phyloP scores from a whole-genome alignment of 495 filamentous ascomycete genomes.

The Elasticomyces elasticus region DNA sequence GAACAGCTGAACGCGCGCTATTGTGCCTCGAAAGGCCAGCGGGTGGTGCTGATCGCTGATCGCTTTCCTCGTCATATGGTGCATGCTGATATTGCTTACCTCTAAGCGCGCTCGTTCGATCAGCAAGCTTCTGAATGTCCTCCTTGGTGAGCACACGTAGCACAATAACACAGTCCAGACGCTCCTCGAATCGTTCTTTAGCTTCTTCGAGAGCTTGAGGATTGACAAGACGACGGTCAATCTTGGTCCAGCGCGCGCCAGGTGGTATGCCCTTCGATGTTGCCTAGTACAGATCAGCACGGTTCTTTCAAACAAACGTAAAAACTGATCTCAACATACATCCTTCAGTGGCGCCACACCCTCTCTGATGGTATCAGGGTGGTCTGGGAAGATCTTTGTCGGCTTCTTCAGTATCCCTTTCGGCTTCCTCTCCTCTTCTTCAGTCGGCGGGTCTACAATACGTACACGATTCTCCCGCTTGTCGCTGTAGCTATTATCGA shows the following conservation, averaged over 20 bases:
- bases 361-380: constrained; percentile 66
- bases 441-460: constrained; percentile 32
- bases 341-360: constrained; percentile 85
- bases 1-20: not conserved
- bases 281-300: constrained; percentile 33
- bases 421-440: constrained; percentile 34
- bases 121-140: constrained; percentile 70
- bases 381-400: constrained; percentile 66
- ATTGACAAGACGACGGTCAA: constrained; percentile 72
- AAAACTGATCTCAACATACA: constrained; percentile 1
- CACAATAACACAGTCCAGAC: constrained; percentile 76
- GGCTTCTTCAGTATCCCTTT: constrained; percentile 67
- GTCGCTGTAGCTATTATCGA: constrained; percentile 21
- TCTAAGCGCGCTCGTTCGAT: constrained; percentile 65
- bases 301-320: not conserved
- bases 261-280: constrained; percentile 54
- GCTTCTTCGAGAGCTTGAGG: constrained; percentile 66
- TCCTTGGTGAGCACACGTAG: constrained; percentile 67
- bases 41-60: not conserved
- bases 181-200: constrained; percentile 72
- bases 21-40: not conserved
- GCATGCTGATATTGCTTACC: constrained; percentile 38
- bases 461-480: constrained; percentile 25
- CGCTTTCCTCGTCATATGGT: not conserved
- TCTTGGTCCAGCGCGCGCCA: constrained; percentile 81